These are phyloP conservation scores for Debaryomycetaceae sp. DNA, from an alignment of 1,139 yeast species.

Conservation along the genomic window DNA sequence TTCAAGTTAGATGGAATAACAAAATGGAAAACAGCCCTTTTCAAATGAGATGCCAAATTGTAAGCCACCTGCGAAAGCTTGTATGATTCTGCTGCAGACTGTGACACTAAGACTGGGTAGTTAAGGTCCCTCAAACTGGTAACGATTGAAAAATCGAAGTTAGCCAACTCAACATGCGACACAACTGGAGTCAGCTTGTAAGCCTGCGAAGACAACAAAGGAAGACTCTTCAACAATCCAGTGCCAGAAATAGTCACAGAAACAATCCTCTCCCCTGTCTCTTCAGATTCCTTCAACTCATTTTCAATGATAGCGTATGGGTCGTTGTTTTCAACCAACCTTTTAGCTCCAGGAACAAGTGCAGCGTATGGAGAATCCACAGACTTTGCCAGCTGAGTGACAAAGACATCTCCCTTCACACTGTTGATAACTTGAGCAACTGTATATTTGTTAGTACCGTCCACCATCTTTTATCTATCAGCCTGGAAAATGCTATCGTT, in stretches of 20 bases:
- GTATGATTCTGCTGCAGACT: constrained; percentile 49
- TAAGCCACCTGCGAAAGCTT: constrained; percentile 56
- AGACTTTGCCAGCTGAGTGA: constrained; percentile 48
- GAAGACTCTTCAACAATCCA: constrained; percentile 50
- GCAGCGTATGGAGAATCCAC: constrained; percentile 32
- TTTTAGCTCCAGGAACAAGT: constrained; percentile 21
- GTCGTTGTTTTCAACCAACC: constrained; percentile 49
- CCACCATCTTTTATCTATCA: background rate
- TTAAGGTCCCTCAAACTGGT: constrained; percentile 71
- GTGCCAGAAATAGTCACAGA: constrained; percentile 53
- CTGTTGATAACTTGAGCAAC: constrained; percentile 15
- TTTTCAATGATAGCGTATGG: constrained; percentile 46
- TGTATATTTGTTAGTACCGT: constrained; percentile 7
- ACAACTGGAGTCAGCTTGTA: constrained; percentile 49
- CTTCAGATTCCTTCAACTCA: constrained; percentile 17
- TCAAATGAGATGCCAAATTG: constrained; percentile 46
- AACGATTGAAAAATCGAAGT: constrained; percentile 61
- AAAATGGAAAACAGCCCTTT: constrained; percentile 69
- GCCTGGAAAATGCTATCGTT: no score
- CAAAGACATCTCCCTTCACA: constrained; percentile 33
- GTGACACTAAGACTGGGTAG: constrained; percentile 63
- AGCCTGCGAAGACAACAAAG: constrained; percentile 46
- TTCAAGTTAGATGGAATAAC: constrained; percentile 31
- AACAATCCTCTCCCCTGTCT: constrained; percentile 28
- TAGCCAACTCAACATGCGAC: constrained; percentile 55